Base-by-base conservation (phyloP, 192 early-diverging fungal genomes). In the Coemansia brasiliensis region DNA sequence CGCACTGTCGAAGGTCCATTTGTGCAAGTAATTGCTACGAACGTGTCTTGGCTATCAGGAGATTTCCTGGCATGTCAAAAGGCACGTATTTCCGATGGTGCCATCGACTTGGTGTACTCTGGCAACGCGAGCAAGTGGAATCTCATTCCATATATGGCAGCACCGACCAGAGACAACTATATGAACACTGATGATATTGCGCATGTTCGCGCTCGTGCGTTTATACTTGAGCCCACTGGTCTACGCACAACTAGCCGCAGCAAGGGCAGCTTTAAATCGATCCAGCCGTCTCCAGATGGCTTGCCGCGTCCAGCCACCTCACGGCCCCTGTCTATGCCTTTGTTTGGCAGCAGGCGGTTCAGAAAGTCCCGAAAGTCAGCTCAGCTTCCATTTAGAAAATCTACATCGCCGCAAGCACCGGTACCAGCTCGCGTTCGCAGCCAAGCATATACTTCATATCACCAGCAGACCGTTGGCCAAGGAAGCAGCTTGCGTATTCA, bases 1-100 rank as follows among this genome's bases (percentile, higher is more conserved):
- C 70, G 72, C 38, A 81, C 78, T 3, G 58, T 83, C 37, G 69
- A 82, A 29, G 82, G 81, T 0, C 77, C 84, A 9, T 81, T 79
- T 59, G 60, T 72, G 60, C 63, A 80, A 44, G 55, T 87, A 5
- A 71, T 79, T 16, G 83, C 84, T 16, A 81, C 78, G 42, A 89
- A 86, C 61, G 71, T 84, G 29, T 71, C 87, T 2, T 89, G 83
- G 83, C 74, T 89, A 16, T 66, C 82, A 17, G 63, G 65, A 29
- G 66, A 72, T 38, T 83, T 83, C 56, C 44, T 83, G 44, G 82
- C 81, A 2, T 74, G 82, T 17, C 76, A 79, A 15, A 46, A 37
- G 21, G 69, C 80, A 15, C 73, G 79, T n/a, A 68, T 86, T 8
- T 72, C 69, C 13, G 77, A 84, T 57, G 84, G 87, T 1, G 60